A percentile compares a stretch with the other conserved stretches of the same genome.
These are phyloP conservation scores for Botryotinia narcissicola DNA, from an alignment of 2,329 filamentous ascomycete genomes.

Conservation along the genomic window DNA sequence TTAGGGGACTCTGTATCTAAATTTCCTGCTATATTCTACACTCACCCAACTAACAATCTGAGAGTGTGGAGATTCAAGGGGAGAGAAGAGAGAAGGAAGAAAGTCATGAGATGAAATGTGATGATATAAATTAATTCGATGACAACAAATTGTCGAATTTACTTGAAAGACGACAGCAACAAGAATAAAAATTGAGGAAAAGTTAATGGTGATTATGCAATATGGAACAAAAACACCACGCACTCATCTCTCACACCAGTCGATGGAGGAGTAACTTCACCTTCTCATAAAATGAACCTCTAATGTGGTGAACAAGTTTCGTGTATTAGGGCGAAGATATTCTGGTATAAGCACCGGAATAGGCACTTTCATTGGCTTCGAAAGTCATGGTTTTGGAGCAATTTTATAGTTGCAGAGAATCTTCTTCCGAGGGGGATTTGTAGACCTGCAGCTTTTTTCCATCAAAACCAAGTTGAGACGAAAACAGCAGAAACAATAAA, in stretches of 20 bases:
- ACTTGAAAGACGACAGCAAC: rapidly evolving
- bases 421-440: neutral
- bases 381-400: neutral
- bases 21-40: no score
- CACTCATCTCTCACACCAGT: neutral
- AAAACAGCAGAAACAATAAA: neutral
- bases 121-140: neutral
- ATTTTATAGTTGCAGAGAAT: neutral
- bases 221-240: neutral
- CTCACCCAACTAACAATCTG: no score
- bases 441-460: neutral
- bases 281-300: neutral
- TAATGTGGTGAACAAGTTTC: neutral
- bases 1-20: no score
- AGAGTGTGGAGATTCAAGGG: neutral
- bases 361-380: neutral
- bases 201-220: neutral
- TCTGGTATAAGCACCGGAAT: no score
- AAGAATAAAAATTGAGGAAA: neutral
- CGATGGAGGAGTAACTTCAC: rapidly evolving
- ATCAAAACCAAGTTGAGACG: neutral
- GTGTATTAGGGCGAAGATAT: no score
- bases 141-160: neutral
- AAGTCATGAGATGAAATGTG: neutral
- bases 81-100: neutral